Evolutionary conservation across 2,329 filamentous ascomycete genomes (phyloP).

Genomic region (Basipetospora chlamydospora): DNA sequence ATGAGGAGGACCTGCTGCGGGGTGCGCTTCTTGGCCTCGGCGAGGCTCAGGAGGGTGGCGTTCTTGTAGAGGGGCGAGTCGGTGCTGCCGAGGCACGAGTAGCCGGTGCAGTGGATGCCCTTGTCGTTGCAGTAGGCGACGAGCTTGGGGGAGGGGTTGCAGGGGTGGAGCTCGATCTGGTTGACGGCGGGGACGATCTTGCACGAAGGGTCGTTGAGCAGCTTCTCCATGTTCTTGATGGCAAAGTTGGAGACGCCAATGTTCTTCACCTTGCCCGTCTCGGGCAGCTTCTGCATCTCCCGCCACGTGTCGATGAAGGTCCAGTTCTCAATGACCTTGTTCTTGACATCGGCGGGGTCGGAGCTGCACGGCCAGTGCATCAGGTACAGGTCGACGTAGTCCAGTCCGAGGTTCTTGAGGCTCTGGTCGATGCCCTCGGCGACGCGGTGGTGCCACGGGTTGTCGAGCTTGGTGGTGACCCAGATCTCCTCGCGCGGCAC

Average conservation of each 20-base stretch:
- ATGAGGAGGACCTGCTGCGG: slow-evolving; percentile 63
- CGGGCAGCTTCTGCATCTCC: slow-evolving; percentile 55
- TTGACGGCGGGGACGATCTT: slow-evolving; percentile 53
- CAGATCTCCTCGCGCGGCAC: slow-evolving; percentile 53
- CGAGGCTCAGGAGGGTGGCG: slow-evolving; percentile 44
- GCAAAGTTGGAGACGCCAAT: slow-evolving; percentile 82
- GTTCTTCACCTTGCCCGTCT: slow-evolving; percentile 58
- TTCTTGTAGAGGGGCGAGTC: slow-evolving; percentile 58
- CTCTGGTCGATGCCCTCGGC: slow-evolving; percentile 45
- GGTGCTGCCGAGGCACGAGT: slow-evolving; percentile 59
- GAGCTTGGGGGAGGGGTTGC: slow-evolving; percentile 68
- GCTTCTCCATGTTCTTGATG: slow-evolving; percentile 64
- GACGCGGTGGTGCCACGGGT: slow-evolving; percentile 61
- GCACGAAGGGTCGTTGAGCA: slow-evolving; percentile 50
- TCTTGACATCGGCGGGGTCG: slow-evolving; percentile 43
- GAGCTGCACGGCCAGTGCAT: slow-evolving; percentile 60
- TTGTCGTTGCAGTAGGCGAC: slow-evolving; percentile 57
- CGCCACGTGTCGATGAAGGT: slow-evolving; percentile 68
- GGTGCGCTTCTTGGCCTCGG: slow-evolving; percentile 51
- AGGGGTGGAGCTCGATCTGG: slow-evolving; percentile 71
- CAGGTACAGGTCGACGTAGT: slow-evolving; percentile 57
- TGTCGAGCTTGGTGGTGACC: slow-evolving; percentile 72
- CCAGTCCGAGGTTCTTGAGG: slow-evolving; percentile 43
- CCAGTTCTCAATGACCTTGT: slow-evolving; percentile 66
- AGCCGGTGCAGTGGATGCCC: slow-evolving; percentile 61